Evolutionary conservation across 1,284 basidiomycete species (phyloP), one percentile per base, ranked within the genome.

Genomic region (Pascua sp.): DNA sequence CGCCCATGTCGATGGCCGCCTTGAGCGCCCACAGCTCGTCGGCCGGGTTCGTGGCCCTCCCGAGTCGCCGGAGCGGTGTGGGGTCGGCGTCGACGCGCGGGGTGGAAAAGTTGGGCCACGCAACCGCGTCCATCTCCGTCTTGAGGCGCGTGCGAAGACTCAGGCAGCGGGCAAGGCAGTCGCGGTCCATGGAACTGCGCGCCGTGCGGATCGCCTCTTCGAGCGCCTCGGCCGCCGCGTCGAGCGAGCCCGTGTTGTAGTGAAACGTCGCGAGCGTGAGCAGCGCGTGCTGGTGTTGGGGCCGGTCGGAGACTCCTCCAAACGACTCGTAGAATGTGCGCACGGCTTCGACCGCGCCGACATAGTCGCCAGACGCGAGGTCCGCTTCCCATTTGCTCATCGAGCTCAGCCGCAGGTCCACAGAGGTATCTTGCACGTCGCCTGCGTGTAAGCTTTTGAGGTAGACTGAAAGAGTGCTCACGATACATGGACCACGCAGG

Each of bases 241-340:
- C 68, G 11, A 75, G 46, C 2, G 75, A 75, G 2, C 72, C 72
- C 1, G 72, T 73, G 18, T 67, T 60, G 49, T 74, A 73, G 45
- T 77, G 71, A 51, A 74, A 77, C 5, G 62, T 60, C 7, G 76
- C 76, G 18, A 78, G 68, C 55, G 75, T 76, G 5, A 78, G 61
- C 11, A 78, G 56, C 9, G 75, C 73, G 57, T 78, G 76, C 47
- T 15, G n/a, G 16, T 15, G 57, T 63, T 39, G 42, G 32, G 50
- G 42, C 5, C 38, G 50, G 40, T 59, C 24, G 24, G 24, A 32
- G 24, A 32, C 24, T 4, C 24, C 24, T 32, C 24, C 24, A 32
- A 32, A 32, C 24, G 24, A 47, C 57, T 76, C 75, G 60, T 76
- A 78, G 61, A 78, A 77, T 5, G 66, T 60, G 16, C 70, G 55